Conservation (phyloP, 2,329 filamentous ascomycete species). For the Aquanectria penicillioides region DNA sequence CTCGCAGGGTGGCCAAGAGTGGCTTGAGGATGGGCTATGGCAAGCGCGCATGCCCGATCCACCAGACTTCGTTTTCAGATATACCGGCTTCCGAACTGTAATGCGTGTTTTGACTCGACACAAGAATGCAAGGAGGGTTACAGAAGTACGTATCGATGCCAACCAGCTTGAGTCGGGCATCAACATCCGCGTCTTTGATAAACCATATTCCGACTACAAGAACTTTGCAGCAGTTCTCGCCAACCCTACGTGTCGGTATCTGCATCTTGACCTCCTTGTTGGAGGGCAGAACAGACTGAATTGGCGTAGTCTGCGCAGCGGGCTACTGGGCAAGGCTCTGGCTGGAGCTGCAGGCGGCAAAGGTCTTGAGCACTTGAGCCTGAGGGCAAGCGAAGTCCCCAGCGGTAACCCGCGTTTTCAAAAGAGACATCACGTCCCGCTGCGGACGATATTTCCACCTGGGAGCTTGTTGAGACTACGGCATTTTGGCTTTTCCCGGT, state of each 20-base stretch:
- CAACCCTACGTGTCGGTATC: constrained; percentile 2
- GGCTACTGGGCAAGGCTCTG: neutral
- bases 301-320: constrained; percentile 9
- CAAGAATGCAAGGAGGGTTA: constrained; percentile 39
- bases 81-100: constrained; percentile 31
- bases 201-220: neutral
- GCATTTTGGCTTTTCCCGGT: too few relatives aligned
- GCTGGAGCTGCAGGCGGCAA: constrained; percentile 23
- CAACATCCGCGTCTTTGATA: constrained; percentile 21
- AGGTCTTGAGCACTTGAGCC: constrained; percentile 36
- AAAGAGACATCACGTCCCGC: neutral
- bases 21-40: too few relatives aligned
- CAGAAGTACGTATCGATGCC: constrained; percentile 48
- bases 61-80: constrained; percentile 13
- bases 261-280: constrained; percentile 18
- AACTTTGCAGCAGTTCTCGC: constrained; percentile 7
- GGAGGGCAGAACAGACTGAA: accelerated
- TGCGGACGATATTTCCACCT: neutral
- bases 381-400: constrained; percentile 29
- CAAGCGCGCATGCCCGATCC: too few relatives aligned
- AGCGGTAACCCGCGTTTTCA: too few relatives aligned
- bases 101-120: constrained; percentile 46
- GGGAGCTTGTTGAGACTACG: too few relatives aligned
- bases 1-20: too few relatives aligned
- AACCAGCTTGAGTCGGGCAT: constrained; percentile 44